These are phyloP conservation scores for Rhizopogon sp. DNA, from an alignment of 768 basidiomycete species.

Conservation along the genomic window DNA sequence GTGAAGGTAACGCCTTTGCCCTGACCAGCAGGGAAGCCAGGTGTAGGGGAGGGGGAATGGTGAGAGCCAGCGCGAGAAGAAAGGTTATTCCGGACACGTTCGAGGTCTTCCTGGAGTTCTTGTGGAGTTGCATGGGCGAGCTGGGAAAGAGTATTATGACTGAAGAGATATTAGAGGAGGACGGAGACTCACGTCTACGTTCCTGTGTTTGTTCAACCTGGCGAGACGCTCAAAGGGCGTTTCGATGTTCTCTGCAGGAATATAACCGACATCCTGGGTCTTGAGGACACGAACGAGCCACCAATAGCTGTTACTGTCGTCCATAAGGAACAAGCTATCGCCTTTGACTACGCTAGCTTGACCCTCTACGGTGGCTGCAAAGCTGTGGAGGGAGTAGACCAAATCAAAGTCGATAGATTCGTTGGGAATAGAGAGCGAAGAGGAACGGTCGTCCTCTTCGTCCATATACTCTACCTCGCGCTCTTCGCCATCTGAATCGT, in stretches of 20 bases:
- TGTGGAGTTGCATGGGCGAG: slow-evolving; percentile 30
- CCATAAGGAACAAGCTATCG: slow-evolving; percentile 92
- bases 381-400: slow-evolving; percentile 92
- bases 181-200: slow-evolving; percentile 75
- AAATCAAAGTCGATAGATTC: slow-evolving; percentile 92
- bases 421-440: slow-evolving; percentile 82
- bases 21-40: slow-evolving; percentile 24
- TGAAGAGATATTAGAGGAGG: neutral
- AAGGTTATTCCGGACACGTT: slow-evolving; percentile 49
- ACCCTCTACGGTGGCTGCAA: slow-evolving; percentile 96
- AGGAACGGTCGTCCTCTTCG: slow-evolving; percentile 76
- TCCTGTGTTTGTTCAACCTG: slow-evolving; percentile 92
- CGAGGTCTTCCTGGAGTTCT: slow-evolving; percentile 57
- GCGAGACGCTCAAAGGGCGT: slow-evolving; percentile 97
- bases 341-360: slow-evolving; percentile 99
- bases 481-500: slow-evolving; percentile 75
- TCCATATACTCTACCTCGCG: slow-evolving; percentile 61
- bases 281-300: slow-evolving; percentile 99
- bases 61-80: slow-evolving; percentile 44
- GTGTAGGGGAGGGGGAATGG: slow-evolving; percentile 43
- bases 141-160: slow-evolving; percentile 7
- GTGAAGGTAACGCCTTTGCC: slow-evolving; percentile 68
- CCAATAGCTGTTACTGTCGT: slow-evolving; percentile 99
- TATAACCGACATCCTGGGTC: slow-evolving; percentile 98
- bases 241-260: slow-evolving; percentile 98